Evolutionary conservation across 1,139 yeast genomes (phyloP), one percentile per base, ranked within the genome.

Genomic region (Casaregolazyma suthepensis): DNA sequence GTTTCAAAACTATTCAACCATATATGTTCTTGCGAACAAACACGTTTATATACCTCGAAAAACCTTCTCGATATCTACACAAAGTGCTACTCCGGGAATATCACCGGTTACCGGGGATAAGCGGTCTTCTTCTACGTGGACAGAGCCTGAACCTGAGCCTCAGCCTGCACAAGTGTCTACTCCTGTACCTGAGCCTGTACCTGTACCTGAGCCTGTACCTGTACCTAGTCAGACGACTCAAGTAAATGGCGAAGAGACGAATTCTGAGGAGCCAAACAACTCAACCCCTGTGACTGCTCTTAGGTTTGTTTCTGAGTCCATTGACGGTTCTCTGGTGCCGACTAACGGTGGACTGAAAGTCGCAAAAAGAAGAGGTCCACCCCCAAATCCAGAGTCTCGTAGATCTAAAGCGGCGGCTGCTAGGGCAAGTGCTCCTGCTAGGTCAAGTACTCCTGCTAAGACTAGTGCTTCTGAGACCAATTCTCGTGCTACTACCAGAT

Each of bases 1-100:
- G 6, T 84, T 87, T 62, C 75, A 71, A 35, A 71, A 75, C 26
- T 81, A 80, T 45, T 83, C 80, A 57, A 68, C 78, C 2, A 74
- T 86, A 22, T 45, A 62, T 45, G 63, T 61, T 10, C 38, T 55
- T 17, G 54, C 55, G 35, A 56, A 51, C 2, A 35, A 35, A 15
- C 40, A 12, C 23, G 48, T 35, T 20, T 35, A 46, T 37, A 13
- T 47, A 9, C 19, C 26, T 13, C 40, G 40, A n/a, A 35, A 35
- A 35, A 35, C 40, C 5, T 35, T 9, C 13, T 35, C 40, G 17
- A 35, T 35, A n/a, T 35, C 40, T 35, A 35, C 40, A 3, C 17
- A 35, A n/a, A 35, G 17, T 35, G 40, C 40, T 35, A 35, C 40
- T 35, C 31, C 31, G 6, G 31, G 31, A 7, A 7, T 26, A 26